Evolutionary conservation across 352 stramenopile species (phyloP).

Genomic region (Phytophthora agathidicida): DNA sequence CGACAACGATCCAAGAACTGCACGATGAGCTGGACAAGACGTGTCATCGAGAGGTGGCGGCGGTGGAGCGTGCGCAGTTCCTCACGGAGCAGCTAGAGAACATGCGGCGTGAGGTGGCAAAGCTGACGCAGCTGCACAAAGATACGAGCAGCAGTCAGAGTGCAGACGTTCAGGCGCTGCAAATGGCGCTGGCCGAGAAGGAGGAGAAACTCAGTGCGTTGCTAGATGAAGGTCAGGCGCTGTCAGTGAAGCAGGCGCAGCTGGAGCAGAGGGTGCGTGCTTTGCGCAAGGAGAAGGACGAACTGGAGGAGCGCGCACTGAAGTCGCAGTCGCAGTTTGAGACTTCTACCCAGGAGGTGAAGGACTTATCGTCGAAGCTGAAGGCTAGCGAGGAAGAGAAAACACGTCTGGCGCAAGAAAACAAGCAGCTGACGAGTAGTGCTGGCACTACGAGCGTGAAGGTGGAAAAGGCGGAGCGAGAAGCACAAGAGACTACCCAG

Average conservation of each 20-base stretch:
- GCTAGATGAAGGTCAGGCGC: constrained; percentile 73
- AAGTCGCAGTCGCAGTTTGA: constrained; percentile 67
- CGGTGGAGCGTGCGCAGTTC: constrained; percentile 64
- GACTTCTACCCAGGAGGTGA: constrained; percentile 45
- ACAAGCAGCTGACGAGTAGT: constrained; percentile 34
- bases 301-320: constrained; percentile 63
- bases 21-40: constrained; percentile 82
- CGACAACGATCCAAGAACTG: constrained; percentile 65
- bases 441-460: constrained; percentile 32
- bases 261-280: constrained; percentile 71
- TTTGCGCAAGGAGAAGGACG: constrained; percentile 81
- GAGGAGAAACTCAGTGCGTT: constrained; percentile 72
- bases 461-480: constrained; percentile 41
- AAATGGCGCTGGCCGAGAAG: constrained; percentile 73
- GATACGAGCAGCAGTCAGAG: constrained; percentile 37
- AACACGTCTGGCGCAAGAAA: constrained; percentile 44
- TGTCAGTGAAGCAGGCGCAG: constrained; percentile 82
- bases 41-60: constrained; percentile 64
- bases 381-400: constrained; percentile 61
- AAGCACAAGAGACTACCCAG: constrained; percentile 16
- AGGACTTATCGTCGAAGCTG: constrained; percentile 51
- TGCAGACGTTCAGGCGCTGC: constrained; percentile 61
- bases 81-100: constrained; percentile 72
- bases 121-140: constrained; percentile 54
- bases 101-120: constrained; percentile 61